Percentiles rank a stretch among this genome's conserved stretches.
Evolutionary conservation across 1,139 yeast species (phyloP).

Genomic region (Yamadazyma atmosphaerica): DNA sequence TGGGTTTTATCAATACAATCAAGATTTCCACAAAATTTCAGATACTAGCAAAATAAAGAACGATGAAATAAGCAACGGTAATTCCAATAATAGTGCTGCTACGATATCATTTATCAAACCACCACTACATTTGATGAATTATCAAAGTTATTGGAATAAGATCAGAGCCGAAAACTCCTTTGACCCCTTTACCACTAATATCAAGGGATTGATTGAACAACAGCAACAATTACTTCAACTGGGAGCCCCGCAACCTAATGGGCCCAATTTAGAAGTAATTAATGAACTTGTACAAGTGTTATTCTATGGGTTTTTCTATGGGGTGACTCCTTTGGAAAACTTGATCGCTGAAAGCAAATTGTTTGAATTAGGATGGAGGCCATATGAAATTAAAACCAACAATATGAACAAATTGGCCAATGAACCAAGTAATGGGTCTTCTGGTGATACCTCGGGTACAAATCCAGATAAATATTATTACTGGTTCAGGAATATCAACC

Average conservation of each 20-base stretch:
- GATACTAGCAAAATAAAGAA: not conserved
- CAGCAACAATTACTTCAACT: constrained; percentile 20
- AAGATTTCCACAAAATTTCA: not conserved
- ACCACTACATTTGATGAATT: constrained; percentile 38
- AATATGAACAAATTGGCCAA: constrained; percentile 7
- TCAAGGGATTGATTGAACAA: constrained; percentile 22
- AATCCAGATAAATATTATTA: constrained; percentile 23
- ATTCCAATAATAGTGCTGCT: not conserved
- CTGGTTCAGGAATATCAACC: constrained; percentile 40
- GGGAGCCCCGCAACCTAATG: no score
- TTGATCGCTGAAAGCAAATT: constrained; percentile 44
- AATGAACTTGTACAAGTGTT: constrained; percentile 48
- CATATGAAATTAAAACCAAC: constrained; percentile 26
- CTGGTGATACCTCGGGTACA: constrained; percentile 2
- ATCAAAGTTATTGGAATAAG: constrained; percentile 50
- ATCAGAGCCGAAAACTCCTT: constrained; percentile 43
- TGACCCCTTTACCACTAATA: constrained; percentile 34
- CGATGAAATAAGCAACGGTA: constrained; percentile 7
- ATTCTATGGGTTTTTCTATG: constrained; percentile 62
- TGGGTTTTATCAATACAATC: constrained; percentile 20
- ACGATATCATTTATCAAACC: constrained; percentile 22
- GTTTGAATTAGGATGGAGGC: constrained; percentile 46
- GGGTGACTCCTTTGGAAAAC: constrained; percentile 52
- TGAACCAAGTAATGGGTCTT: constrained; percentile 6
- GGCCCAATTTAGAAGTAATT: constrained; percentile 16